These are phyloP conservation scores for Cryptococcus neoformans DNA, from an alignment of 1,284 basidiomycete genomes.

Conservation along the genomic window DNA sequence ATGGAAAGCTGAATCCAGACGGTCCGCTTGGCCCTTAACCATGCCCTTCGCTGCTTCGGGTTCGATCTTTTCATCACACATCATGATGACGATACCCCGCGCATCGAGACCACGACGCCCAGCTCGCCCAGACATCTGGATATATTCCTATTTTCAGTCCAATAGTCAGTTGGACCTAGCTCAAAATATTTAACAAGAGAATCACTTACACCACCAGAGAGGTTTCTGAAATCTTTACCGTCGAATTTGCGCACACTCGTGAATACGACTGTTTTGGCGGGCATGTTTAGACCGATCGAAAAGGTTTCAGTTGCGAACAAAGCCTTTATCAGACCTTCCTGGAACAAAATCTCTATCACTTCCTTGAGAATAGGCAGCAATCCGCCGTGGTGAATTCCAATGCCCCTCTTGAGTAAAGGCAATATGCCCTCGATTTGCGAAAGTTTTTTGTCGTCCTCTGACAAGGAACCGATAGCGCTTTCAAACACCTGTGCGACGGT, in stretches of 20 bases:
- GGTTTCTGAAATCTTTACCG: constrained; percentile 87
- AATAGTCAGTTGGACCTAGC: too few relatives aligned
- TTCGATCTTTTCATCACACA: constrained; percentile 98
- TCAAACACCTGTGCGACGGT: constrained; percentile 86
- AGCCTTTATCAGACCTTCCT: constrained; percentile 98
- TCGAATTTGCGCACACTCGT: constrained; percentile 95
- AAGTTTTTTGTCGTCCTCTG: constrained; percentile 81
- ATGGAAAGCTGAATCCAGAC: constrained; percentile 97
- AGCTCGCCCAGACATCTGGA: constrained; percentile 98
- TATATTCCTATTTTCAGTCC: constrained; percentile 83
- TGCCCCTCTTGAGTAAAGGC: constrained; percentile 90
- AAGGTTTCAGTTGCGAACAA: constrained; percentile 99
- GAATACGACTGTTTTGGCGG: constrained; percentile 97
- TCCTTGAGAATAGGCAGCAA: constrained; percentile 97
- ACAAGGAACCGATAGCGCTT: constrained; percentile 88
- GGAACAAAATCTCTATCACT: constrained; percentile 98
- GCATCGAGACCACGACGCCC: constrained; percentile 97
- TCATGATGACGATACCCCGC: constrained; percentile 99
- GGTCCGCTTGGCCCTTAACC: constrained; percentile 98
- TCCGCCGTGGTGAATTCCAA: constrained; percentile 98
- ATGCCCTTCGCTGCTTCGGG: constrained; percentile 89
- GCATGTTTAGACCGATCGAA: constrained; percentile 99
- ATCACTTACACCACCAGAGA: constrained; percentile 58
- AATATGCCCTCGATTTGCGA: constrained; percentile 94
- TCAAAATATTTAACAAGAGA: too few relatives aligned